Percentiles rank a stretch among this genome's conserved stretches.
phyloP scores from a whole-genome alignment of 345 rosid genomes.

The Citrus sinensis region DVS_A1.0 CM039165.1:29444501-29445000 shows the following conservation, averaged over 20 bases:
- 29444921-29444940: neutral
- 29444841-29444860: slow-evolving; percentile 76
- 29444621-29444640: slow-evolving; percentile 12
- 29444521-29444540: slow-evolving; percentile 35
- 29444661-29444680: neutral
- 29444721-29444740: neutral
- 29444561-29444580: slow-evolving; percentile 24
- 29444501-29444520: neutral
- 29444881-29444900: slow-evolving; percentile 27
- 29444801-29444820: slow-evolving; percentile 64
- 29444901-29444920: no score
- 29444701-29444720: neutral
- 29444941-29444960: neutral
- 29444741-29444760: neutral
- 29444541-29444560: slow-evolving; percentile 20
- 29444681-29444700: neutral
- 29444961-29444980: neutral
- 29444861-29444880: slow-evolving; percentile 86
- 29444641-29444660: neutral
- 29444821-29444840: slow-evolving; percentile 77
- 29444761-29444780: neutral
- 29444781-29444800: neutral
- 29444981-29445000: neutral
- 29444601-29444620: slow-evolving; percentile 9
- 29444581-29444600: slow-evolving; percentile 46